Evolutionary conservation across 331 rosid genomes (phyloP), one percentile per base, ranked within the genome.

Genomic region (Acacia concinna): DNA sequence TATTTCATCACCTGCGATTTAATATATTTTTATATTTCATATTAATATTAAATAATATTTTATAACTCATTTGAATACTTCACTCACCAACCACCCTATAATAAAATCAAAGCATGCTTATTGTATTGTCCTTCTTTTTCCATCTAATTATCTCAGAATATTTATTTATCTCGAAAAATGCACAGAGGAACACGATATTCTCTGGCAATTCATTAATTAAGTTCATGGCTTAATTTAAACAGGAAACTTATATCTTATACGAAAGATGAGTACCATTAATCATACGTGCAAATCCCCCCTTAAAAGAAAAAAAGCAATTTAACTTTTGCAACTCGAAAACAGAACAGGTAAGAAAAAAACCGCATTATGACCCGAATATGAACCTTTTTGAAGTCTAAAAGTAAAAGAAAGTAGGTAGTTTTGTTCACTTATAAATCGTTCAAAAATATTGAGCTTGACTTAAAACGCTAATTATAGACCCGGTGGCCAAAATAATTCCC

Each of bases 11-110:
- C 62, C 28, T 2, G 30, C 62, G 30, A 21, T 54, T 54, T 10
- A 54, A 54, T n/a, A 21, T 54, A 21, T 1, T 20, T 54, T 21
- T 52, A n/a, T 52, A n/a, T 8, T 0, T 0, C 27, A n/a, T n/a
- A 15, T 46, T 4, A 46, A 14, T 46, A 15, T 46, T 46, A 46
- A 14, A 46, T 14, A 46, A 46, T 46, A 46, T 3, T 46, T 46
- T 47, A 17, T 17, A 47, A 47, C 6, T 4, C 54, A 15, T 47
- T 15, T 17, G 0, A 15, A 5, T 8, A 8, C 10, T 54, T 21
- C 62, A 54, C 30, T 65, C 59, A 52, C 82, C 86, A 82, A 73
- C 75, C 46, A 64, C 73, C 66, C 52, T 21, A 8, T 72, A 0
- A 47, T 46, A 12, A 75, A 43, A 20, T 4, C 35, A 27, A 66